Conservation (phyloP, 2,329 filamentous ascomycete species). For the Nothopassalora personata region DNA sequence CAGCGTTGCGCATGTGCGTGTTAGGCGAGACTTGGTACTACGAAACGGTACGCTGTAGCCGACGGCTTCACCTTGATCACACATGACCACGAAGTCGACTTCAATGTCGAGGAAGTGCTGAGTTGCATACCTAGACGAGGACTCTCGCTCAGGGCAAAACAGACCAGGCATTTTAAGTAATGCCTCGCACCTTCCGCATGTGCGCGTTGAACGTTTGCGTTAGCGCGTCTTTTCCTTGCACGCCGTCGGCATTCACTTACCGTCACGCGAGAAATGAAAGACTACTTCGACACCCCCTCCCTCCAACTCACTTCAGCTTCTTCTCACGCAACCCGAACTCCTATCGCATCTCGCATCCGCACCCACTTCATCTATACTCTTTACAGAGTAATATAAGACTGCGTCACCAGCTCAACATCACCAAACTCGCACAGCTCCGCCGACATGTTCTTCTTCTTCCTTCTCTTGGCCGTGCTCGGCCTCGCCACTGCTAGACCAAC, state of each 20-base stretch:
- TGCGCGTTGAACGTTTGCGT: background rate
- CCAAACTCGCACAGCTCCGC: background rate
- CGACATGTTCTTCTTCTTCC: background rate
- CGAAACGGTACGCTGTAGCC: background rate
- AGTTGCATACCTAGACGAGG: no score
- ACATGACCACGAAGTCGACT: no score
- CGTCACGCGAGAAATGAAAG: background rate
- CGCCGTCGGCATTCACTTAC: background rate
- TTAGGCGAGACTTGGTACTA: background rate
- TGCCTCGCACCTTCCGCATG: background rate
- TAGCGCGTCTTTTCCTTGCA: background rate
- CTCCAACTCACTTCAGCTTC: background rate
- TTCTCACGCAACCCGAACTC: no score
- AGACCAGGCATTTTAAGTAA: background rate
- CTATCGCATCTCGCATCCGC: no score
- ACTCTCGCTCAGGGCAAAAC: background rate
- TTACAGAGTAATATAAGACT: background rate
- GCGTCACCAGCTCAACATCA: background rate
- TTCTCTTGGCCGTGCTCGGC: slow-evolving; percentile 3
- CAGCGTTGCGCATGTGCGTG: background rate
- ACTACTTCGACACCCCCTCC: background rate
- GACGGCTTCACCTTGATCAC: background rate
- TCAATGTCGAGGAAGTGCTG: no score
- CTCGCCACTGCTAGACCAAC: background rate
- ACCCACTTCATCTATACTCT: background rate